phyloP scores from a whole-genome alignment of 2,329 filamentous ascomycete species.

The Paecilomyces sp. region DNA sequence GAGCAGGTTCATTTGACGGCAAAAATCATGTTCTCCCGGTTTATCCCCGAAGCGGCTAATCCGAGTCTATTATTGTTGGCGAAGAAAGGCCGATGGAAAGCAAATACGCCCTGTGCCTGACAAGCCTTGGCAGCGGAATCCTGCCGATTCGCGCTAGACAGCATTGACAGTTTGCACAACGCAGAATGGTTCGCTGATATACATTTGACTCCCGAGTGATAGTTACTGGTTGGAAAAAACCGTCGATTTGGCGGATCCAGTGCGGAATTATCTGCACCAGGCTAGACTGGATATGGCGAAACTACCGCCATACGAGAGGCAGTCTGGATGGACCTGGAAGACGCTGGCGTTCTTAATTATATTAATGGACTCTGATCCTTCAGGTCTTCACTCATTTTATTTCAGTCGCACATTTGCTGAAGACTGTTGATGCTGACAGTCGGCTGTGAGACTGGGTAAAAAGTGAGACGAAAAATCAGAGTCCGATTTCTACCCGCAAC shows the following conservation, averaged over 20 bases:
- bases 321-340: no score
- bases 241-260: not conserved
- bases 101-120: not conserved
- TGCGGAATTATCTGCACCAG: not conserved
- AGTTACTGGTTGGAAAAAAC: not conserved
- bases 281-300: not conserved
- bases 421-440: not conserved
- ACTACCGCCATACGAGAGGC: not conserved
- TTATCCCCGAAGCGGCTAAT: no score
- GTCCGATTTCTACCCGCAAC: not conserved
- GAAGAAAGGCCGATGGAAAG: not conserved
- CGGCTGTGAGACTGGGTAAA: not conserved
- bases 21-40: no score
- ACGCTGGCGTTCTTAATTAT: no score
- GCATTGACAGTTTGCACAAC: not conserved
- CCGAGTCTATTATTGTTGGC: no score
- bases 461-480: not conserved
- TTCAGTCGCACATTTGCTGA: not conserved
- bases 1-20: no score
- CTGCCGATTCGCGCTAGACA: not conserved
- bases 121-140: not conserved
- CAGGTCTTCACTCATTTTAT: not conserved
- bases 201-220: not conserved
- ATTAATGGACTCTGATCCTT: not conserved
- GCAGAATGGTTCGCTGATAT: not conserved